These are phyloP conservation scores for Boletellus emodensis DNA, from an alignment of 768 basidiomycete species.

Conservation along the genomic window DNA sequence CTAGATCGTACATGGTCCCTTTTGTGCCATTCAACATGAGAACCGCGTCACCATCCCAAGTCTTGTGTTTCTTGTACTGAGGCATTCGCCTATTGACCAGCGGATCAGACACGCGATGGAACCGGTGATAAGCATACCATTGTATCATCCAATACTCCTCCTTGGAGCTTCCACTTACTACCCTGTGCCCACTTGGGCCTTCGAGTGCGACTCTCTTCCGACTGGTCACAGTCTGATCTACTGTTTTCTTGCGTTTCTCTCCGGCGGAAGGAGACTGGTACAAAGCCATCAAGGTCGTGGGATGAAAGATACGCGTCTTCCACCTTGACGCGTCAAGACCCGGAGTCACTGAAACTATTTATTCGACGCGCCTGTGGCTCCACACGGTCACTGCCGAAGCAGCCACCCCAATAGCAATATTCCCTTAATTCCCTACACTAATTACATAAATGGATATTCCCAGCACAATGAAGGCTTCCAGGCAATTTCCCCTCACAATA, in stretches of 20 bases:
- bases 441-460: no score
- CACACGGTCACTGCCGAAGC: slow-evolving; percentile 2
- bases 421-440: no score
- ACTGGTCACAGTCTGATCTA: slow-evolving; percentile 13
- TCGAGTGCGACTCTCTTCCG: slow-evolving; percentile 31
- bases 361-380: slow-evolving; percentile 25
- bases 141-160: slow-evolving; percentile 73
- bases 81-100: slow-evolving; percentile 50
- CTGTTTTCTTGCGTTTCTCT: slow-evolving; percentile 29
- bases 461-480: no score
- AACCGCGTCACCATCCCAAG: slow-evolving; percentile 84
- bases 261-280: slow-evolving; percentile 16
- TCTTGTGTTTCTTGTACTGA: slow-evolving; percentile 81
- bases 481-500: slow-evolving; percentile 8
- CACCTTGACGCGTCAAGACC: no score
- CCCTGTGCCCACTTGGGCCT: slow-evolving; percentile 4
- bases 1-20: slow-evolving; percentile 54
- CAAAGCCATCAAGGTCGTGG: slow-evolving; percentile 18
- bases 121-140: slow-evolving; percentile 44
- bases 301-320: neutral
- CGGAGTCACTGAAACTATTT: neutral
- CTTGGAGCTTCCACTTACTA: slow-evolving; percentile 9
- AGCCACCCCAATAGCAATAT: no score
- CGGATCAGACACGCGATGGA: neutral
- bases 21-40: slow-evolving; percentile 46